Evolutionary conservation across 495 filamentous ascomycete species (phyloP), one percentile per base, ranked within the genome.

Genomic region (Jackrogersella multiformis): DNA sequence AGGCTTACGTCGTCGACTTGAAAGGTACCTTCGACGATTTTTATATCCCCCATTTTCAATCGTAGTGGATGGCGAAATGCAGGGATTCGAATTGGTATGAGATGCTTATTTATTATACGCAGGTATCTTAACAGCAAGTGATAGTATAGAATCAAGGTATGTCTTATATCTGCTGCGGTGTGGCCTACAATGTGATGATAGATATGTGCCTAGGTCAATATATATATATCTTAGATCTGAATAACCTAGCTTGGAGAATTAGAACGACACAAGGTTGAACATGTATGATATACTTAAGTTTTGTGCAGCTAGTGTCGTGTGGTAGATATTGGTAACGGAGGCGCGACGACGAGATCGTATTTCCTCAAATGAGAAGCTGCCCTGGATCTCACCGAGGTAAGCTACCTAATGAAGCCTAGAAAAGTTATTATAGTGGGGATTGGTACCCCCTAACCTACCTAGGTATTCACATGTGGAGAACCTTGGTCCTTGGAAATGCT

Each of bases 1-100:
- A 96, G 80, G 68, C 80, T 82, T 9, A 77, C 74, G 44, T 85
- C 87, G 58, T 88, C 89, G n/a, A 83, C 66, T 6, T 77, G 54
- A 32, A 85, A 77, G n/a, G 76, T 81, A n/a, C 81, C 81, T 61
- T 89, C 85, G 20, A 74, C 68, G 67, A 77, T 72, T 34, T 75
- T 71, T 0, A 76, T 46, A 16, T 48, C 55, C 36, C 23, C 72
- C 84, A 86, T 86, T 4, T 64, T 80, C 67, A 32, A 12, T 16
- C 18, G 3, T 32, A 12, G 18, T 46, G 18, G 10, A 44, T 32
- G 16, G n/a, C 9, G 35, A 39, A 46, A 7, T 1, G 9, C 16
- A 56, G 2, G 8, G 20, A 24, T 28, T 41, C 1, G 38, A 12
- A 23, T 20, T 45, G 13, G 39, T 5, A 15, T 21, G 26, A 45